Conservation (phyloP, 176 grass and related monocot genomes). For the Hordeum vulgare region DNA sequence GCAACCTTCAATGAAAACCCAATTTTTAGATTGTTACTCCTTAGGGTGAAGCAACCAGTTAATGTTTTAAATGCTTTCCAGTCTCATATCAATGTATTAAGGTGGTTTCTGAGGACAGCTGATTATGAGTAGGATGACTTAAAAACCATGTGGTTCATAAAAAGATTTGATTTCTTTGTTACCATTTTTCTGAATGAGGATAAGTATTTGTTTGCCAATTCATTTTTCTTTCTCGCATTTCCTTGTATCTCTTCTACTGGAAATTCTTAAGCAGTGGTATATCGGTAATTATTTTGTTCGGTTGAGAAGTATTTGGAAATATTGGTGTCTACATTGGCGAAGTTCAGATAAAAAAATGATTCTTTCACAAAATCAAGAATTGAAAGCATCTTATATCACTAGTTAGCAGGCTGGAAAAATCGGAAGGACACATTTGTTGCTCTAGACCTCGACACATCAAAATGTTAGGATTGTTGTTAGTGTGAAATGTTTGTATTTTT, state of each 20-base stretch:
- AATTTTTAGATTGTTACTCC: not conserved
- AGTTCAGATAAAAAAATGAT: not conserved
- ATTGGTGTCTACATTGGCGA: not conserved
- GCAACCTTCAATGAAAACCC: not conserved
- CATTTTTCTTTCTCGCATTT: not conserved
- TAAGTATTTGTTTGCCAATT: not conserved
- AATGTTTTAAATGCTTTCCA: not conserved
- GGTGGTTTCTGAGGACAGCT: not conserved
- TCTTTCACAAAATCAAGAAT: not conserved
- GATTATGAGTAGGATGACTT: not conserved
- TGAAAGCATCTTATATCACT: not conserved
- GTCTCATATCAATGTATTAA: not conserved
- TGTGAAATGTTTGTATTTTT: not conserved
- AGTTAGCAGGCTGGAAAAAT: not conserved
- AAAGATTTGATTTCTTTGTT: not conserved
- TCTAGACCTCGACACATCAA: not conserved
- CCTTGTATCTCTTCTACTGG: not conserved
- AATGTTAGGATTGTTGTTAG: not conserved
- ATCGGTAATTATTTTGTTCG: not conserved
- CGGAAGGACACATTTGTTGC: not conserved
- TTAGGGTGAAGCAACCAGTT: not conserved
- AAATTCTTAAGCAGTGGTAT: not conserved
- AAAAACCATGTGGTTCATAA: not conserved
- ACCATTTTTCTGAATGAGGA: not conserved
- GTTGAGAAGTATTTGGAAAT: conserved; percentile 1